phyloP scores from a whole-genome alignment of 345 rosid genomes.

The Bruguiera gymnorhiza region DNA sequence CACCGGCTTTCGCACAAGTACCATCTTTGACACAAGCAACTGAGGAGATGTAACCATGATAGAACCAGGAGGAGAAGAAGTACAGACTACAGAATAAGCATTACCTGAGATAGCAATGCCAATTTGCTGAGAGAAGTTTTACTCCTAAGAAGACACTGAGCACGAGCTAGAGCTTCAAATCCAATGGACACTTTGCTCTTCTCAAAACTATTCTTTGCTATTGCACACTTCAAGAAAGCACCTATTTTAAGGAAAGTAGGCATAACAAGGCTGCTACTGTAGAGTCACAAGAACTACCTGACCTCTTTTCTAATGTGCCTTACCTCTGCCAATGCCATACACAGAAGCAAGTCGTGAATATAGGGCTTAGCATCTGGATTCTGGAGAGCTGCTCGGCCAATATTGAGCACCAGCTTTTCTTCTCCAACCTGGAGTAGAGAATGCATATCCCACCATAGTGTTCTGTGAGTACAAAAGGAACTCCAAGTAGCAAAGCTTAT shows the following conservation, averaged over 20 bases:
- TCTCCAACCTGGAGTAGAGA: slow-evolving; percentile 67
- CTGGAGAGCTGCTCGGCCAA: slow-evolving; percentile 78
- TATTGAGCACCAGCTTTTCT: slow-evolving; percentile 71
- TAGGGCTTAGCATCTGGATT: slow-evolving; percentile 73
- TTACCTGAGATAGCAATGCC: slow-evolving; percentile 71
- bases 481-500: background rate
- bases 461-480: background rate
- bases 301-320: slow-evolving; percentile 37
- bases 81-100: slow-evolving; percentile 2
- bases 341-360: slow-evolving; percentile 75
- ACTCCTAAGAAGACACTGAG: slow-evolving; percentile 85
- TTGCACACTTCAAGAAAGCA: slow-evolving; percentile 89
- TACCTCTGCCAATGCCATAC: slow-evolving; percentile 98
- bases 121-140: slow-evolving; percentile 69
- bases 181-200: slow-evolving; percentile 84
- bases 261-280: slow-evolving; percentile 45
- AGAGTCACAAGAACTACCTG: slow-evolving; percentile 32
- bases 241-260: slow-evolving; percentile 58
- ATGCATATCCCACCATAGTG: slow-evolving; percentile 12
- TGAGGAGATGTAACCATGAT: background rate
- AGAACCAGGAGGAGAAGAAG: background rate
- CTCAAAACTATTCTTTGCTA: slow-evolving; percentile 80
- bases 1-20: background rate
- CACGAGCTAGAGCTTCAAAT: slow-evolving; percentile 97
- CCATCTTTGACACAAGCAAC: background rate